phyloP scores from a whole-genome alignment of 371 early-diverging fungal genomes.

The Mitosporidium daphniae region DNA sequence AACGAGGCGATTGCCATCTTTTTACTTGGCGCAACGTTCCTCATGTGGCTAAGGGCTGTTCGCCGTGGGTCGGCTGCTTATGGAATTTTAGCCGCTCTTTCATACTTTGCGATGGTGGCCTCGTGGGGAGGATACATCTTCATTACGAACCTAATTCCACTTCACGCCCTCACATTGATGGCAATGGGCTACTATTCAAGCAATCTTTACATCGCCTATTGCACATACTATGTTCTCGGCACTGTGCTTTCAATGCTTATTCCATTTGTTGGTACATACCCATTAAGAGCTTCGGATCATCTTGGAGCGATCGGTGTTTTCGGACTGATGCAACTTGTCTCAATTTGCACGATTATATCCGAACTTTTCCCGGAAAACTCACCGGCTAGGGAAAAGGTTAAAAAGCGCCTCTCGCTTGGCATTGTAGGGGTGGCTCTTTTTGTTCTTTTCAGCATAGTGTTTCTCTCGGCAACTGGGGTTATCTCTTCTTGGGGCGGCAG shows the following conservation, averaged over 20 bases:
- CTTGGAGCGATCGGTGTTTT: slow-evolving; percentile 86
- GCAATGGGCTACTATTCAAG: slow-evolving; percentile 73
- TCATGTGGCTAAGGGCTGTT: slow-evolving; percentile 69
- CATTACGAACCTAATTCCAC: slow-evolving; percentile 82
- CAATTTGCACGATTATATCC: slow-evolving; percentile 38
- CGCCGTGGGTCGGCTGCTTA: slow-evolving; percentile 52
- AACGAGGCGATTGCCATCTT: slow-evolving; percentile 97
- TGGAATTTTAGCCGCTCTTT: slow-evolving; percentile 40
- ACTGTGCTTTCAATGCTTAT: slow-evolving; percentile 82
- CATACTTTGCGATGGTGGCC: slow-evolving; percentile 94
- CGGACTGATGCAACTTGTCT: slow-evolving; percentile 56
- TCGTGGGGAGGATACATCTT: slow-evolving; percentile 98
- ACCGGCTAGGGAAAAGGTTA: no score
- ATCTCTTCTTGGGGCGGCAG: slow-evolving; percentile 92
- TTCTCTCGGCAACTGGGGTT: slow-evolving; percentile 29
- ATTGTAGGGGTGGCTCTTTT: slow-evolving; percentile 12
- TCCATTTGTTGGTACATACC: slow-evolving; percentile 92
- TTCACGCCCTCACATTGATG: slow-evolving; percentile 62
- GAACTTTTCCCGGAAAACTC: slow-evolving; percentile 23
- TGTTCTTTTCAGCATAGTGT: slow-evolving; percentile 15
- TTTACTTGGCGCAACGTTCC: slow-evolving; percentile 70
- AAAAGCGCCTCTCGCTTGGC: no score
- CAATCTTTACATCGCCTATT: slow-evolving; percentile 68
- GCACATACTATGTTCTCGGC: slow-evolving; percentile 71
- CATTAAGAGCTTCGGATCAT: slow-evolving; percentile 73